Conservation (phyloP, 2,329 filamentous ascomycete species). For the Cladophialophora exuberans region DNA sequence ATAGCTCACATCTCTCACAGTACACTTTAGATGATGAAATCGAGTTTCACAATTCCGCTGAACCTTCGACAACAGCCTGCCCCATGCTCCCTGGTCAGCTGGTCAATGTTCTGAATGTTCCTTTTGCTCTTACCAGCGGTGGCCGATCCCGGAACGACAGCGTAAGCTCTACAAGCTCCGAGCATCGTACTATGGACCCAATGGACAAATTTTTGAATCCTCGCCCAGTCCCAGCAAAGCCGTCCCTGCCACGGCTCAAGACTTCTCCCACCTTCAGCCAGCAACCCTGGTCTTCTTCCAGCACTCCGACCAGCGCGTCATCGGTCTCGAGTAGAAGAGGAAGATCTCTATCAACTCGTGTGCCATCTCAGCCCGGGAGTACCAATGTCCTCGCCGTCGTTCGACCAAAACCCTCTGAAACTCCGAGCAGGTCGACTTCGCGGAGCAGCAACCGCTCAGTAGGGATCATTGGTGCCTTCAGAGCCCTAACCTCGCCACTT, state of each 20-base stretch:
- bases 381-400: conserved; percentile 30
- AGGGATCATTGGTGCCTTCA: conserved; percentile 43
- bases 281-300: conserved; percentile 26
- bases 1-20: conserved; percentile 51
- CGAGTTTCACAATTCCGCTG: conserved; percentile 73
- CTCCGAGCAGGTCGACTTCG: conserved; percentile 40
- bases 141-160: conserved; percentile 66
- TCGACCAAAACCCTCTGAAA: conserved; percentile 33
- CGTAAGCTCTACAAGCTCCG: conserved; percentile 60
- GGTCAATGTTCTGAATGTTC: conserved; percentile 82
- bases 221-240: conserved; percentile 56
- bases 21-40: conserved; percentile 80
- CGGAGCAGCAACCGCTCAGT: conserved; percentile 38
- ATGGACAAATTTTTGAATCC: conserved; percentile 75
- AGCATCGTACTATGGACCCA: conserved; percentile 76
- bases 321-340: conserved; percentile 17
- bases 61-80: conserved; percentile 76
- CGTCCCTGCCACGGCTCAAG: conserved; percentile 49
- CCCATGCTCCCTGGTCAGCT: conserved; percentile 85
- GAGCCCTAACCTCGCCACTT: conserved; percentile 36
- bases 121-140: conserved; percentile 61
- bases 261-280: conserved; percentile 43
- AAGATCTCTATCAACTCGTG: conserved; percentile 31
- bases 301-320: conserved; percentile 32
- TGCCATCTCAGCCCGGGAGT: conserved; percentile 22